Conservation (phyloP, 768 basidiomycete genomes). For the Trametes elegans region DNA sequence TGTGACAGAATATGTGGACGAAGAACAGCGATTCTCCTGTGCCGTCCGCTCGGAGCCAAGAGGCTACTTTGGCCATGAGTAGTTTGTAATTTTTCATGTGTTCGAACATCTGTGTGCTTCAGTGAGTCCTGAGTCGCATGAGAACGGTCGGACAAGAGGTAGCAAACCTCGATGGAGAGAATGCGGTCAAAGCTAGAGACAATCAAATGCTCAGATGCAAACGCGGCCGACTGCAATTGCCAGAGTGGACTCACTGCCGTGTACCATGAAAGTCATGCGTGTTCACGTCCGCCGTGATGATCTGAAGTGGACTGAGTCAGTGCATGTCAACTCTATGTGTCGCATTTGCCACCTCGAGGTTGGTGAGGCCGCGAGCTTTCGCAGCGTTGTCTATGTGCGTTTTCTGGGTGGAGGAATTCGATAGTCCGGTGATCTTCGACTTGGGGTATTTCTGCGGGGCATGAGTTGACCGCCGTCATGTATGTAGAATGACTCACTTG, state of each 20-base stretch:
- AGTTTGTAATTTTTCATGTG: conserved; percentile 75
- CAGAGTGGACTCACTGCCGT: conserved; percentile 36
- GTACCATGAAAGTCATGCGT: conserved; percentile 52
- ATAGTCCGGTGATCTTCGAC: conserved; percentile 58
- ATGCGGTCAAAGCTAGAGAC: conserved; percentile 66
- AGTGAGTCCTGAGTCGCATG: not conserved
- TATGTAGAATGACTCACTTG: conserved; percentile 37
- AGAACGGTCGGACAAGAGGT: not conserved
- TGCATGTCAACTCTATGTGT: not conserved
- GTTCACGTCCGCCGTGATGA: conserved; percentile 71
- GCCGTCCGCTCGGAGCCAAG: conserved; percentile 54
- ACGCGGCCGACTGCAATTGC: not conserved
- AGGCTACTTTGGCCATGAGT: conserved; percentile 58
- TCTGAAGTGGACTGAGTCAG: conserved; percentile 29
- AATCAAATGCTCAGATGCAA: not conserved
- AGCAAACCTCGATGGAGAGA: conserved; percentile 59
- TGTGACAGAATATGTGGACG: conserved; percentile 71
- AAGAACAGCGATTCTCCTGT: conserved; percentile 51
- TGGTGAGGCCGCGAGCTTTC: conserved; percentile 46
- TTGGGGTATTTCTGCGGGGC: conserved; percentile 61
- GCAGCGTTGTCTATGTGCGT: conserved; percentile 55
- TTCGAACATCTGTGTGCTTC: conserved; percentile 57
- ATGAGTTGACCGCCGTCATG: not conserved
- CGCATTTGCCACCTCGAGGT: conserved; percentile 46
- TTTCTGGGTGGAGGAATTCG: conserved; percentile 70